These are phyloP conservation scores for Aegilops speltoides DNA, from an alignment of 176 grass and related monocot genomes.

Conservation along the genomic window DNA sequence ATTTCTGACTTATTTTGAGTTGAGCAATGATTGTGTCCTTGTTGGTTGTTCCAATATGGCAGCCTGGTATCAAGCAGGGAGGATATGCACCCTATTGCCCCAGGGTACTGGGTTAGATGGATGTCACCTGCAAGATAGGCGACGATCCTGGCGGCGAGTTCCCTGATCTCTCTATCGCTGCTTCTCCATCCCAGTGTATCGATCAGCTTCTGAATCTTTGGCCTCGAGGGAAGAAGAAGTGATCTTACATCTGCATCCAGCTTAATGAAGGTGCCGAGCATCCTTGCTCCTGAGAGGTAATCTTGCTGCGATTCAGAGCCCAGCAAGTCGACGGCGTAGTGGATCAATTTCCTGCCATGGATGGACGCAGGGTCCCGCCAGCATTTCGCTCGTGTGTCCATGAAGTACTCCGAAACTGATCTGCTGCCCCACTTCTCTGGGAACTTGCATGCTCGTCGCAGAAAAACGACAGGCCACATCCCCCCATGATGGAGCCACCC, in stretches of 20 bases:
- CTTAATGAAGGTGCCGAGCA: background rate
- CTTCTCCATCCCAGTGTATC: background rate
- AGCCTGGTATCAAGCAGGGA: background rate
- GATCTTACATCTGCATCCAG: background rate
- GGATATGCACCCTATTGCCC: background rate
- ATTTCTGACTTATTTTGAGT: background rate
- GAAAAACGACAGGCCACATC: fast-evolving
- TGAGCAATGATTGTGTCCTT: background rate
- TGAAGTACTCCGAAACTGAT: background rate
- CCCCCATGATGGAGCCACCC: fast-evolving
- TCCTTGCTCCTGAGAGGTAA: background rate
- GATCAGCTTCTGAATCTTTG: background rate
- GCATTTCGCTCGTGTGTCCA: background rate
- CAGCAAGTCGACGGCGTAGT: background rate
- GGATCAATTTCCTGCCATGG: background rate
- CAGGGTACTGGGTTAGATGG: background rate
- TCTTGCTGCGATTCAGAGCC: background rate
- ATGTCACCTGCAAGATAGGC: background rate
- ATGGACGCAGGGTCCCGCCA: background rate
- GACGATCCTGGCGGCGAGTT: background rate
- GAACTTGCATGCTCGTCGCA: background rate
- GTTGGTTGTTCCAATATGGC: background rate
- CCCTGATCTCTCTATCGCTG: background rate
- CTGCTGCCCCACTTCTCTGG: background rate
- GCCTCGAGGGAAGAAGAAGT: background rate